A percentile compares a stretch with the other conserved stretches of the same genome.
phyloP scores from a whole-genome alignment of 1,284 basidiomycete species.

The Sparassis latifolia region DNA sequence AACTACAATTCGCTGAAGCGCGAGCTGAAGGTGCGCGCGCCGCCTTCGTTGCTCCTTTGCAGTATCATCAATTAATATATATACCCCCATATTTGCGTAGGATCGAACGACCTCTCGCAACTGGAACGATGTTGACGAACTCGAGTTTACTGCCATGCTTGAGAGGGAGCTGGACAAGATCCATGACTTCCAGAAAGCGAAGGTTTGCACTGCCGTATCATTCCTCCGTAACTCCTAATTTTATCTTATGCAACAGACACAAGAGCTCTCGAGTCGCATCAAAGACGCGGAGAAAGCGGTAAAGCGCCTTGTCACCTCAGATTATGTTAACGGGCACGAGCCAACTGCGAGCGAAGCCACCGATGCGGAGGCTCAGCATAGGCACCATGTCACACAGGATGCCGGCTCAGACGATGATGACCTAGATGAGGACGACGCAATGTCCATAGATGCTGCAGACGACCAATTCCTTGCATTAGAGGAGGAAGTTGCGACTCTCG shows the following conservation, averaged over 20 bases:
- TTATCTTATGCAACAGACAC: constrained; percentile 46
- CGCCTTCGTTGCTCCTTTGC: background rate
- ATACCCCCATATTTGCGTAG: constrained; percentile 27
- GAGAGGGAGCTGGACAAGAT: constrained; percentile 93
- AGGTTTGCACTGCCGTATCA: constrained; percentile 43
- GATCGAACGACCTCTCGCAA: constrained; percentile 47
- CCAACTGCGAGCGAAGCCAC: constrained; percentile 15
- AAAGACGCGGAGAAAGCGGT: constrained; percentile 77
- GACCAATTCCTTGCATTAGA: constrained; percentile 87
- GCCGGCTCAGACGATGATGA: constrained; percentile 70
- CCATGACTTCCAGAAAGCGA: constrained; percentile 89
- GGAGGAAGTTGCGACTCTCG: constrained; percentile 92
- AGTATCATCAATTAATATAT: too few relatives aligned
- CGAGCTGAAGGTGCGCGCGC: constrained; percentile 66
- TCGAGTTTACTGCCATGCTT: constrained; percentile 73
- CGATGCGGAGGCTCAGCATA: constrained; percentile 57
- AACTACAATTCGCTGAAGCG: constrained; percentile 88
- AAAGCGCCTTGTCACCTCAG: constrained; percentile 66
- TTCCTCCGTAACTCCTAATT: background rate
- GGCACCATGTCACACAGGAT: constrained; percentile 48
- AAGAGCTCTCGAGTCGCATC: constrained; percentile 78
- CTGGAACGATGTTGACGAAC: constrained; percentile 80
- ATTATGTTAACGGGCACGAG: constrained; percentile 25
- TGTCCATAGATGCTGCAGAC: constrained; percentile 75
- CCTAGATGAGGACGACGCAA: constrained; percentile 49